Base-by-base conservation (phyloP, 2,329 filamentous ascomycete species). In the Trichothecium sympodiale region DNA sequence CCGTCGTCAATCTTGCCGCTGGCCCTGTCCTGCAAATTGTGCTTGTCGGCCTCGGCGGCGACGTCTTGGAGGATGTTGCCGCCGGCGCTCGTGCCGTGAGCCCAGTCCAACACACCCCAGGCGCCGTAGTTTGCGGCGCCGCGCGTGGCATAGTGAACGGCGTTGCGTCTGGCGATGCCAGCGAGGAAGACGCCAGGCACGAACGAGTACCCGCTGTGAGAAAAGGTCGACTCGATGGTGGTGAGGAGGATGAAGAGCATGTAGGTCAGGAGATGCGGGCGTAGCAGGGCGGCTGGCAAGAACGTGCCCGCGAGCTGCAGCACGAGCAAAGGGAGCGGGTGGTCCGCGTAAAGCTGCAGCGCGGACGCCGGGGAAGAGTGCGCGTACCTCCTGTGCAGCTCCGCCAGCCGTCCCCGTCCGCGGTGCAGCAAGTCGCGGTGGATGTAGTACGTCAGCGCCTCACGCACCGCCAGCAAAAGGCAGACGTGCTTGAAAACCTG, bases 241-340 rank as follows among this genome's bases (percentile, higher is more conserved):
- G 71, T 69, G 17, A 85, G 50, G 0, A 69, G 65, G 13, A 77
- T 61, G 42, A 83, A 71, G 9, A 83, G 48, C 38, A 83, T 68
- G 58, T 80, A 85, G 0, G 78, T 83, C n/a, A 86, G 62, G 4
- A 85, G 65, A 52, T 87, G 82, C 26, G 79, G 76, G 8, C 77
- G 75, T 29, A 84, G 64, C n/a, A 71, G 44, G 15, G 77, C 57
- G 2, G 79, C 71, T 1, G 82, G 77, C 0, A 83, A 54, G 50
- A 82, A 82, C 6, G 76, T 56, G 1, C 82, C 81, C 2, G 82
- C 39, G 50, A 81, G 75, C 33, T 71, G 72, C 41, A 71, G 65
- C 2, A 84, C 55, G 6, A 85, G 57, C 33, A 80, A 70, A 2
- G 76, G 69, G 0, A 75, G 43, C 0, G 82, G 81, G 49, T 86